phyloP scores from a whole-genome alignment of 352 stramenopile genomes.

The Phytophthora ramorum region DNA sequence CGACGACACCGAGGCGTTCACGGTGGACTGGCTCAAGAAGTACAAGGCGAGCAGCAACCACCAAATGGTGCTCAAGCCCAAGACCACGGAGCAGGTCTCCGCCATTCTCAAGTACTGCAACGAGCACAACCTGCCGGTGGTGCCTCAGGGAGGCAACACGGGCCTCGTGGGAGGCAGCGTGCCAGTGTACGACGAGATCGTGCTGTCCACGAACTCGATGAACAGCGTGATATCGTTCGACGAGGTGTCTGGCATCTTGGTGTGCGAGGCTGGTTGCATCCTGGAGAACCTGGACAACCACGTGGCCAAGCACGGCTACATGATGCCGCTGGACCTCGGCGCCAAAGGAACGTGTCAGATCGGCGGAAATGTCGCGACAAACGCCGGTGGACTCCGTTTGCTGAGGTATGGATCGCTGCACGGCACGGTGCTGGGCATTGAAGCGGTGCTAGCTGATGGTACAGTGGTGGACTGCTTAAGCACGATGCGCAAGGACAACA shows the following conservation, averaged over 20 bases:
- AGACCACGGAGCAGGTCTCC: conserved; percentile 89
- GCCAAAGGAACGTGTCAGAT: conserved; percentile 98
- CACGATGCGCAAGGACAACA: conserved; percentile 97
- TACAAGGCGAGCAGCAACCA: conserved; percentile 68
- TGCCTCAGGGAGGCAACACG: conserved; percentile 97
- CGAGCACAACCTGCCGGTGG: conserved; percentile 86
- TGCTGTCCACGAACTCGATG: conserved; percentile 93
- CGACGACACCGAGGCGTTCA: conserved; percentile 79
- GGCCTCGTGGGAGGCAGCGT: conserved; percentile 95
- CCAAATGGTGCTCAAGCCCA: conserved; percentile 88
- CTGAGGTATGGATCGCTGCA: conserved; percentile 96
- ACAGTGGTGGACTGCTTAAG: conserved; percentile 92
- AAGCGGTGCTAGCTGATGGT: conserved; percentile 95
- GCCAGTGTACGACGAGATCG: conserved; percentile 93
- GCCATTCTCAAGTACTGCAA: conserved; percentile 94
- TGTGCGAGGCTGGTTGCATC: conserved; percentile 93
- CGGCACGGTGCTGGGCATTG: conserved; percentile 93
- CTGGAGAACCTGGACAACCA: conserved; percentile 94
- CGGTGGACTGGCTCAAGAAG: conserved; percentile 88
- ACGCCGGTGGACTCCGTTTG: conserved; percentile 95
- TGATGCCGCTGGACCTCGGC: conserved; percentile 96
- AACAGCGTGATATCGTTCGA: conserved; percentile 94
- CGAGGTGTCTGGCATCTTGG: conserved; percentile 78
- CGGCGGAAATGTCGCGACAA: conserved; percentile 96
- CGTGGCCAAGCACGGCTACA: conserved; percentile 84